These are phyloP conservation scores for Trifolium dubium DNA, from an alignment of 306 rosid genomes.

Conservation along the genomic window DNA sequence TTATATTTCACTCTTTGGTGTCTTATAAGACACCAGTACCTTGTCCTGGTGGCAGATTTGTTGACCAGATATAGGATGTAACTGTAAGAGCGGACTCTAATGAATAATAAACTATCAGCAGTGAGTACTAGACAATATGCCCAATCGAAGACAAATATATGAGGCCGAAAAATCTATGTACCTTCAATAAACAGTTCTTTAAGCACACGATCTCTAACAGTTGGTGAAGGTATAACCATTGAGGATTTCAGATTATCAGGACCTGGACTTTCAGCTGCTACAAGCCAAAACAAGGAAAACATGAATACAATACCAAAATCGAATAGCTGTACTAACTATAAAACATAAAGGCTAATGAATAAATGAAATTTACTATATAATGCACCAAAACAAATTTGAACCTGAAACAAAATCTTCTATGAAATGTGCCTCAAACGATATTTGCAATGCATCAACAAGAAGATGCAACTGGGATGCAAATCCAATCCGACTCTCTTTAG, in stretches of 20 bases:
- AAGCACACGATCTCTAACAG: conserved; percentile 85
- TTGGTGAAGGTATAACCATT: conserved; percentile 79
- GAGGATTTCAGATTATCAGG: conserved; percentile 74
- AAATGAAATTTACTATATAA: conserved; percentile 20
- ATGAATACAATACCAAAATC: conserved; percentile 28
- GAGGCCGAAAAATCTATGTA: conserved; percentile 42
- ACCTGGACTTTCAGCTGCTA: conserved; percentile 81
- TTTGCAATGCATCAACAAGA: conserved; percentile 75
- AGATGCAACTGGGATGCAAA: conserved; percentile 79
- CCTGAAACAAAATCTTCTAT: conserved; percentile 98
- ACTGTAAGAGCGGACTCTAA: conserved; percentile 22
- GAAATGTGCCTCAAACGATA: conserved; percentile 88
- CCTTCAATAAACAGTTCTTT: conserved; percentile 95
- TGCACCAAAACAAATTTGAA: conserved; percentile 45
- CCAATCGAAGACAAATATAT: conserved; percentile 38
- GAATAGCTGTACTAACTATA: conserved; percentile 34
- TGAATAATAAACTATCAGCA: conserved; percentile 23
- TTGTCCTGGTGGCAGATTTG: conserved; percentile 22
- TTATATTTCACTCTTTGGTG: neutral
- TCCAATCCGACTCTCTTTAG: conserved; percentile 71
- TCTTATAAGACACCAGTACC: conserved; percentile 7
- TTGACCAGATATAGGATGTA: conserved; percentile 21
- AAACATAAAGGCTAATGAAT: conserved; percentile 40
- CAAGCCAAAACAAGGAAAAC: conserved; percentile 41
- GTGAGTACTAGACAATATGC: conserved; percentile 9